Conservation (phyloP, 2,329 filamentous ascomycete species). For the Aspergillus pseudonomiae region DNA sequence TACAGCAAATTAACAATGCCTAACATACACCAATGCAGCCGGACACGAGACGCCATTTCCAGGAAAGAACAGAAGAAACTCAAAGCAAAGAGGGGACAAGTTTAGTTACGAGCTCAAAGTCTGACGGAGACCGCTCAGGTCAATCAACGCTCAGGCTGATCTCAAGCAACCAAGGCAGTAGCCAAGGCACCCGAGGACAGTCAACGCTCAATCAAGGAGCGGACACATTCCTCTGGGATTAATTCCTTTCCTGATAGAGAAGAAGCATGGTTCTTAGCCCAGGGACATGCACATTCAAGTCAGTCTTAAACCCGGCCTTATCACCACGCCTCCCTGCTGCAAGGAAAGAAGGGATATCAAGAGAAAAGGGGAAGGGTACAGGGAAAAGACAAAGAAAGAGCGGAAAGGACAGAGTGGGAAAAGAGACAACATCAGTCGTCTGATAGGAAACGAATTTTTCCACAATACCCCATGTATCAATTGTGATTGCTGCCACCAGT, state of each 20-base stretch:
- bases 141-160: constrained; percentile 7
- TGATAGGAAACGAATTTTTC: neutral
- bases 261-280: constrained; percentile 4
- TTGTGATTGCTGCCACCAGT: constrained; percentile 29
- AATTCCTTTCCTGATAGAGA: too few relatives aligned
- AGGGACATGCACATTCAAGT: constrained; percentile 24
- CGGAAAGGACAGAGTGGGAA: neutral
- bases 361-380: neutral
- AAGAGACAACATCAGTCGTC: neutral
- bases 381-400: neutral
- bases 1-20: constrained; percentile 1
- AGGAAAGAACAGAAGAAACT: neutral
- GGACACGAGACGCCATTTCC: constrained; percentile 4
- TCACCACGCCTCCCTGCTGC: neutral
- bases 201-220: neutral
- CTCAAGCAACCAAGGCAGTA: constrained; percentile 9
- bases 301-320: constrained; percentile 21
- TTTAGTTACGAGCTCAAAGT: constrained; percentile 8
- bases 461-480: neutral
- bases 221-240: neutral
- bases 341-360: neutral
- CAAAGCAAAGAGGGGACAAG: constrained; percentile 4
- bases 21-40: constrained; percentile 12
- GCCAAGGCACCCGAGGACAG: neutral
- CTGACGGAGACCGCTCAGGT: constrained; percentile 1